Conservation (phyloP, 2,329 filamentous ascomycete genomes). For the Dactylella cylindrospora region DNA sequence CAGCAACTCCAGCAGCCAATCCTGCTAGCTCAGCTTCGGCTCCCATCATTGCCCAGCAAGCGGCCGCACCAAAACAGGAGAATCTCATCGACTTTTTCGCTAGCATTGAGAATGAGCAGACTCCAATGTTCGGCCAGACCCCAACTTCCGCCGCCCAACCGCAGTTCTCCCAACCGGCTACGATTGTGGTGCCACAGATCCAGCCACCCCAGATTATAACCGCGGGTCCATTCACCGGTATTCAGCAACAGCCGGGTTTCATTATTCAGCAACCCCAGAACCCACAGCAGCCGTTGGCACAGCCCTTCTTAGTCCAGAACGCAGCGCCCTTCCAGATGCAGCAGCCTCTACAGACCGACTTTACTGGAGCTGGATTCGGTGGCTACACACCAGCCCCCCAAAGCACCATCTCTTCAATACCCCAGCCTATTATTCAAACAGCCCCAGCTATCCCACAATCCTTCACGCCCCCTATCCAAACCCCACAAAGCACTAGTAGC, state of each 20-base stretch:
- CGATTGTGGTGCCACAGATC: conserved; percentile 51
- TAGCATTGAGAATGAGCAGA: conserved; percentile 86
- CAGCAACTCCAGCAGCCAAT: conserved; percentile 46
- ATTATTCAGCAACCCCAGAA: conserved; percentile 49
- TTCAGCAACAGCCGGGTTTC: conserved; percentile 50
- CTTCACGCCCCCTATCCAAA: conserved; percentile 54
- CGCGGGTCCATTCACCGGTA: conserved; percentile 47
- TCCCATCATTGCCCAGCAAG: conserved; percentile 57
- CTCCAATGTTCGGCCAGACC: conserved; percentile 60
- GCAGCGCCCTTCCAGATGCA: conserved; percentile 50
- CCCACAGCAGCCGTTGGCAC: conserved; percentile 45
- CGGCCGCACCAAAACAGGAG: conserved; percentile 62
- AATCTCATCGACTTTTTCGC: conserved; percentile 92
- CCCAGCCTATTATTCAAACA: conserved; percentile 40
- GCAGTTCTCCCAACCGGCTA: conserved; percentile 53
- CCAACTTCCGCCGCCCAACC: conserved; percentile 50
- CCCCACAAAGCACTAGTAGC: conserved; percentile 51
- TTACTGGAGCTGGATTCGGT: conserved; percentile 78
- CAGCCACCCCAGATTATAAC: conserved; percentile 45
- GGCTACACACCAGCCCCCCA: conserved; percentile 74
- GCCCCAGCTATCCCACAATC: conserved; percentile 64
- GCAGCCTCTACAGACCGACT: conserved; percentile 61
- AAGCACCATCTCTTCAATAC: conserved; percentile 59
- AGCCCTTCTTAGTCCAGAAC: conserved; percentile 44
- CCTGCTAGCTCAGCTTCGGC: conserved; percentile 50